Base-by-base conservation (phyloP, 1,284 basidiomycete species). In the Puccinia horiana region DNA sequence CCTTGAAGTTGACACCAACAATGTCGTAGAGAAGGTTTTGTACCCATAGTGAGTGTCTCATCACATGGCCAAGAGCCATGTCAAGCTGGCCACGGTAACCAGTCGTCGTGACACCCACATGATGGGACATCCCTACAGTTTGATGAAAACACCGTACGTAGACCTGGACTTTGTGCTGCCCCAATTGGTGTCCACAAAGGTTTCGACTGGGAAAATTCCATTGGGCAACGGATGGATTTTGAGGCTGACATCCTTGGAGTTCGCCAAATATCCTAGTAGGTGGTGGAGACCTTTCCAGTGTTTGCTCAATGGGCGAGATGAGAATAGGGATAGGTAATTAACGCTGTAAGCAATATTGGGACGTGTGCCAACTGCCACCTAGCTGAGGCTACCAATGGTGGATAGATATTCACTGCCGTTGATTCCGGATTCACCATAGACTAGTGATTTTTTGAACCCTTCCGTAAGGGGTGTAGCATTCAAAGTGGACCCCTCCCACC, bases 221-320 rank as follows among this genome's bases (percentile, higher is more conserved):
- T 9, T 20, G 2, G 9, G 32, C 2, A 8, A 35, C 14, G 11
- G 29, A 11, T 29, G 12, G 2, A 3, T 16, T 61, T 26, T 35
- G 1, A 79, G 65, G 29, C n/a, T 11, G 5, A 12, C 2, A 2
- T 54, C 26, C 47, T 49, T 29, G 2, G 65, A 70, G 2, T 11
- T 14, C 18, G 44, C 40, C 4, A 79, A 8, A 35, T 49, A 79
- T n/a, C 42, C 20, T 2, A 79, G 4, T 4, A 69, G 44, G 32
- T 79, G 65, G 2, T 56, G 26, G 1, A 69, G 37, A 3, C 26
- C 44, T n/a, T 67, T 79, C 76, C 76, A 79, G 65, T 79, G 47
- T 1, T 12, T 32, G 2, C 2, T 8, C 4, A 14, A 32, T 26
- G 65, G 76, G 2, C 26, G 32, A 3, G 40, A 26, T 1, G 65